Evolutionary conservation across 371 early-diverging fungal genomes (phyloP).

Genomic region (Smittium culicis): DNA sequence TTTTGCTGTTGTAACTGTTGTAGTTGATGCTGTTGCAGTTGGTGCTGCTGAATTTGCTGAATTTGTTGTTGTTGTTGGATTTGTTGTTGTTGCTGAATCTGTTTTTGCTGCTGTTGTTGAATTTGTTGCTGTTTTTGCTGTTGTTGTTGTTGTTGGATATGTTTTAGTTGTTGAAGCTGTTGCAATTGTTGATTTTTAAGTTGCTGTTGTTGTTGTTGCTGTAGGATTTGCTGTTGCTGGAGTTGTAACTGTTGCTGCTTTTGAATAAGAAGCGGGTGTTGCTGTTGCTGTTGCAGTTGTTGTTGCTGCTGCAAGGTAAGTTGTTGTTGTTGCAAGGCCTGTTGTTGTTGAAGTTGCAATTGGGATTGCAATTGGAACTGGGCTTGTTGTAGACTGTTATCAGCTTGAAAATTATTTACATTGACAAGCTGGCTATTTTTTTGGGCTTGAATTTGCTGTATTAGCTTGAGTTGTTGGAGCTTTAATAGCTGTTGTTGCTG

Average conservation of each 20-base stretch:
- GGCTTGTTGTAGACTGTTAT: background rate
- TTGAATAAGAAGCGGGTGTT: background rate
- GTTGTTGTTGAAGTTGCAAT: background rate
- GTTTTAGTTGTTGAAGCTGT: background rate
- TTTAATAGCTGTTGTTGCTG: background rate
- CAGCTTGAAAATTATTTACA: background rate
- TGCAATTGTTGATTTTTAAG: slow-evolving; percentile 6
- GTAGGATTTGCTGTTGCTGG: background rate
- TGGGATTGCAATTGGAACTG: background rate
- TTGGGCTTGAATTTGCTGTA: background rate
- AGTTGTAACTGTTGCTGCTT: background rate
- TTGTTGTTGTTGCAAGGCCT: background rate
- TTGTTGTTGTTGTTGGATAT: slow-evolving; percentile 2
- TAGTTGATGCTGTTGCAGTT: too few species aligned
- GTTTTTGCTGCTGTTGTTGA: slow-evolving; percentile 9
- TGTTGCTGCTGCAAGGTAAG: background rate
- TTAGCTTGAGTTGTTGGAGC: background rate
- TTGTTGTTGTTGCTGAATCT: slow-evolving; percentile 8
- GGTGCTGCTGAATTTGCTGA: too few species aligned
- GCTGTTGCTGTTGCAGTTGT: background rate
- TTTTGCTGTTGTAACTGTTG: too few species aligned
- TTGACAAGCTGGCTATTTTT: background rate
- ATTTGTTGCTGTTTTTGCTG: too few species aligned
- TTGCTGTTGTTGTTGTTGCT: background rate
- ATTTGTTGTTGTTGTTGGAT: too few species aligned